Evolutionary conservation across 2,329 filamentous ascomycete genomes (phyloP).

Genomic region (Biscogniauxia sp.): DNA sequence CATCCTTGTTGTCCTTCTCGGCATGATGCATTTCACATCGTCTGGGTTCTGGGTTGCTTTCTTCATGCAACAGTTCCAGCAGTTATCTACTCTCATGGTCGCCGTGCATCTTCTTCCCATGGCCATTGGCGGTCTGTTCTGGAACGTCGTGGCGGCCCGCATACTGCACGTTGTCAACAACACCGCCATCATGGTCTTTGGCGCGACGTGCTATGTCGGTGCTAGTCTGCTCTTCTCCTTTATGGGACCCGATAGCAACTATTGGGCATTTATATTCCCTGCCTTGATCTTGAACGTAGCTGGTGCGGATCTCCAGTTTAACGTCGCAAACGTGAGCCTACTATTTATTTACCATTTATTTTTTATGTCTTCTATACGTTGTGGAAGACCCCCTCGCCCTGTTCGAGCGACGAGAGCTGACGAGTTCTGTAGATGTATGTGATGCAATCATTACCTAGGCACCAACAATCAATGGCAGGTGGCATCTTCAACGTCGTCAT

Average conservation of each 20-base stretch:
- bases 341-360: neutral
- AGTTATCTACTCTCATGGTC: slow-evolving; percentile 53
- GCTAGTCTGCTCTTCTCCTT: slow-evolving; percentile 53
- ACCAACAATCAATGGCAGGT: slow-evolving; percentile 65
- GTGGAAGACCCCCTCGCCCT: neutral
- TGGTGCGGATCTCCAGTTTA: slow-evolving; percentile 68
- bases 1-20: slow-evolving; percentile 54
- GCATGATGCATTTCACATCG: slow-evolving; percentile 61
- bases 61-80: slow-evolving; percentile 59
- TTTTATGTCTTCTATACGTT: too few species aligned
- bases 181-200: slow-evolving; percentile 55
- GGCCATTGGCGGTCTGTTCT: slow-evolving; percentile 59
- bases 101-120: slow-evolving; percentile 65
- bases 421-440: slow-evolving; percentile 59
- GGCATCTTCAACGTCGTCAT: slow-evolving; percentile 68
- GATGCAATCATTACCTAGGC: slow-evolving; percentile 59
- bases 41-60: slow-evolving; percentile 63
- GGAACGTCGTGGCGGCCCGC: slow-evolving; percentile 61
- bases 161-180: slow-evolving; percentile 64
- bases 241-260: slow-evolving; percentile 52
- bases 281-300: slow-evolving; percentile 59
- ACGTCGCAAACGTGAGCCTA: slow-evolving; percentile 61
- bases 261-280: slow-evolving; percentile 67
- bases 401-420: slow-evolving; percentile 9
- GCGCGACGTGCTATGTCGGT: slow-evolving; percentile 38